These are phyloP conservation scores for Colletotrichum sp. DNA, from an alignment of 2,329 filamentous ascomycete species.

Conservation along the genomic window DNA sequence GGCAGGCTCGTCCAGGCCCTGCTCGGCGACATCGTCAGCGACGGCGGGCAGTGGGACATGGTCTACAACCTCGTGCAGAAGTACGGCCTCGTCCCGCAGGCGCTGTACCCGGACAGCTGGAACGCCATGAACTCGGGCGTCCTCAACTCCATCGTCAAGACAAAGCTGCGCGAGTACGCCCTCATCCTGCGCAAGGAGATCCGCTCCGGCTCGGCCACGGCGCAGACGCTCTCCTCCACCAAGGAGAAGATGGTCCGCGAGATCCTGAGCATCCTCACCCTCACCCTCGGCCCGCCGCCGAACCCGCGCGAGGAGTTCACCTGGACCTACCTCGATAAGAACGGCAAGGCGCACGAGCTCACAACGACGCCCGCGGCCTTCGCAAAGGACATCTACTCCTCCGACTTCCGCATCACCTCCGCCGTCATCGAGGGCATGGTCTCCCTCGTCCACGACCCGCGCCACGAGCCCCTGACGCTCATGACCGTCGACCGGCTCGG, in stretches of 20 bases:
- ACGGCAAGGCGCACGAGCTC: conserved; percentile 67
- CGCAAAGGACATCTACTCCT: conserved; percentile 69
- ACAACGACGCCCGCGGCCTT: conserved; percentile 73
- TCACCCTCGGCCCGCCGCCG: conserved; percentile 83
- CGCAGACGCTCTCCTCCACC: conserved; percentile 46
- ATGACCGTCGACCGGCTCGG: conserved; percentile 81
- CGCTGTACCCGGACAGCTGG: conserved; percentile 81
- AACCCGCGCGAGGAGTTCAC: conserved; percentile 71
- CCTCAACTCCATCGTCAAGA: conserved; percentile 79
- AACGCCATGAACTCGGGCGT: conserved; percentile 74
- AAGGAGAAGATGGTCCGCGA: conserved; percentile 82
- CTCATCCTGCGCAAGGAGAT: conserved; percentile 70
- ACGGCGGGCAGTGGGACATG: conserved; percentile 95
- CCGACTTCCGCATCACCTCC: conserved; percentile 62
- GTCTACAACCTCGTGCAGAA: conserved; percentile 84
- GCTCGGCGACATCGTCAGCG: conserved; percentile 71
- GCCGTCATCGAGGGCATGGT: conserved; percentile 73
- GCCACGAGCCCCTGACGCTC: conserved; percentile 74
- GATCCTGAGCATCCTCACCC: conserved; percentile 80
- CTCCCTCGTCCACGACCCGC: conserved; percentile 85
- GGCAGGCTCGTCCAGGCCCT: conserved; percentile 75
- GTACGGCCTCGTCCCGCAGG: conserved; percentile 86
- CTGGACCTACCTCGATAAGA: conserved; percentile 80
- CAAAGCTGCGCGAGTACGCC: conserved; percentile 86
- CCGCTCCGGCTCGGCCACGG: conserved; percentile 31